Base-by-base conservation (phyloP, 1,284 basidiomycete genomes). In the Thecaphora thlaspeos region DNA sequence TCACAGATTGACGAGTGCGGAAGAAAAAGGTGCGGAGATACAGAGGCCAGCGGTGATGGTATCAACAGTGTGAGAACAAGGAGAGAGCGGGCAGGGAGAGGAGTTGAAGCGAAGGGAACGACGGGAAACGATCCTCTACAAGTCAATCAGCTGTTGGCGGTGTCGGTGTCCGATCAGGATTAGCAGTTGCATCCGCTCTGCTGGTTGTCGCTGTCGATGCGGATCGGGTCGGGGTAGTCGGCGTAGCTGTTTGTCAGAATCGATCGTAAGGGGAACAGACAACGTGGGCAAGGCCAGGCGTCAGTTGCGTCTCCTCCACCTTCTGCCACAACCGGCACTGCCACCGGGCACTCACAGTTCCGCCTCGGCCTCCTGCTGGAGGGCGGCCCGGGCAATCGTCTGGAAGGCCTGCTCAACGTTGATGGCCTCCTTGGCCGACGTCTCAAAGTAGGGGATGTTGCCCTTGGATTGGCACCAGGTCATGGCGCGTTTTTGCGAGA, bases 341-440 rank as follows among this genome's bases (percentile, higher is more conserved):
- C n/a, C n/a, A n/a, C n/a, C n/a, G n/a, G 9, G 26, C 23, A 83
- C 89, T 73, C 68, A 94, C 90, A 96, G 80, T 79, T 96, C 92
- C 60, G 92, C 91, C 79, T 97, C 94, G 48, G 89, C 88, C 80
- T 96, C 95, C 81, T 96, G 94, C 78, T 91, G 90, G 63, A 99
- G 81, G 3, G 95, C 95, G 77, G 96, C 97, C 87, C 94, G 93
- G 17, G 94, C 94, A 61, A 97, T 94, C 3, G 94, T 96, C 80
- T 96, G 93, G 87, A 99, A 99, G 4, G 95, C 95, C 80, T 97
- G 93, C 79, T 99, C 95, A 53, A 98, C 94, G 73, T 99, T 99
- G 84, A 98, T 97, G 18, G 95, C 94, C 80, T 99, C 95, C 82
- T 98, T 98, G 40, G 95, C 95, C 11, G 94, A 97, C 1, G 95